Base-by-base conservation (phyloP, 1,284 basidiomycete genomes). In the Mixia osmundae region DNA sequence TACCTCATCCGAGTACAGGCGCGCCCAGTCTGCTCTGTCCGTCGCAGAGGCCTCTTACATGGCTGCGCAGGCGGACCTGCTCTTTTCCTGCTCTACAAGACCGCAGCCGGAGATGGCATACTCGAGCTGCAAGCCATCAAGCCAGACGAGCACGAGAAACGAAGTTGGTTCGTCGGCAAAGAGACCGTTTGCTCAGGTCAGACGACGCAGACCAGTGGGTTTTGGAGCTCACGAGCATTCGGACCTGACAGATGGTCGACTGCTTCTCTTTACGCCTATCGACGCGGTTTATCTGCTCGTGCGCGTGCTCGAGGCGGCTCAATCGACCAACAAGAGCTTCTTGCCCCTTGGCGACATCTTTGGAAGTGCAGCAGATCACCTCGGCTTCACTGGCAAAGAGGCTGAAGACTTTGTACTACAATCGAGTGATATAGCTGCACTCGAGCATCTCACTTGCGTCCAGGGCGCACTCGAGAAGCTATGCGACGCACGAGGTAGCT, bases 231-330 rank as follows among this genome's bases (percentile, higher is more conserved):
- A 12, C 27, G 5, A 15, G 9, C 31, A 10, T 16, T 16, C 16
- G n/a, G 18, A 16, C 15, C 15, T 12, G 14, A 9, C 27, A 43
- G 41, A 43, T 27, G 41, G 41, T 9, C 35, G 35, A 23, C 30
- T 43, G 35, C 29, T 43, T 16, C 31, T 43, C 22, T 25, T 43
- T 19, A 43, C 41, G 15, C 41, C 41, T 15, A 40, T 43, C 30
- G 41, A 43, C 30, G 38, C 41, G 5, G 20, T 40, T 25, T 43
- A 40, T 31, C 26, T 43, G 6, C 35, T 43, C 14, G 33, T 40
- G 22, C 27, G 23, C 12, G 37, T 43, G 9, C 30, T 43, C 16
- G 26, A 40, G n/a, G 41, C 24, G n/a, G 24, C 33, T 15, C 33
- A 25, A 15, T 5, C 11, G 33, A n/a, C 21, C 5, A 4, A 18